phyloP scores from a whole-genome alignment of 1,139 yeast species.

The Diutina pseudorugosa region DNA sequence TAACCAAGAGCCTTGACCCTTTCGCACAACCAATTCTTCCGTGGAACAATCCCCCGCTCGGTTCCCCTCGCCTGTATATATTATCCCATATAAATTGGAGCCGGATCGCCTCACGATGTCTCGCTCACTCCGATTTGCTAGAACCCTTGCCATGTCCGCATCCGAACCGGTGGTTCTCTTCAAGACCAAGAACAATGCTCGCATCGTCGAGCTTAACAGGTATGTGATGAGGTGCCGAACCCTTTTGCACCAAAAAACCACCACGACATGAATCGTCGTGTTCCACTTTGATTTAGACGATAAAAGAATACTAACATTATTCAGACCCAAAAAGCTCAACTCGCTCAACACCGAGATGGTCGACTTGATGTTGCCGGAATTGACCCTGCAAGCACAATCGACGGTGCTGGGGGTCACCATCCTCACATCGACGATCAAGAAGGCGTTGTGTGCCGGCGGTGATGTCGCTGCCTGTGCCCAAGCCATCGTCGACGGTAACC shows the following conservation, averaged over 20 bases:
- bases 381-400: slow-evolving; percentile 67
- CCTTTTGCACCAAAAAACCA: too few species aligned
- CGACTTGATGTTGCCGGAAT: slow-evolving; percentile 56
- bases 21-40: neutral
- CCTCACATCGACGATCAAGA: slow-evolving; percentile 52
- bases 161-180: slow-evolving; percentile 48
- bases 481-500: slow-evolving; percentile 35
- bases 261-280: too few species aligned
- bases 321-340: slow-evolving; percentile 65
- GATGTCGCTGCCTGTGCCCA: slow-evolving; percentile 74
- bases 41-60: neutral
- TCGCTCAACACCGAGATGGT: slow-evolving; percentile 79
- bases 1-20: neutral
- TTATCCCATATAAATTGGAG: neutral
- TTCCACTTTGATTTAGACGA: neutral
- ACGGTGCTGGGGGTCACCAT: slow-evolving; percentile 52
- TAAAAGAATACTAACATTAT: neutral
- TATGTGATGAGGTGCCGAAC: neutral
- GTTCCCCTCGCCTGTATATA: neutral
- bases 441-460: slow-evolving; percentile 80
- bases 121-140: slow-evolving; percentile 7
- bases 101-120: slow-evolving; percentile 5
- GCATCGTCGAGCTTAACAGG: slow-evolving; percentile 60
- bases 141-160: slow-evolving; percentile 1
- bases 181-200: slow-evolving; percentile 49